Conservation (phyloP, 441 rosid species). For the Euphorbia schlechtendalii region DNA sequence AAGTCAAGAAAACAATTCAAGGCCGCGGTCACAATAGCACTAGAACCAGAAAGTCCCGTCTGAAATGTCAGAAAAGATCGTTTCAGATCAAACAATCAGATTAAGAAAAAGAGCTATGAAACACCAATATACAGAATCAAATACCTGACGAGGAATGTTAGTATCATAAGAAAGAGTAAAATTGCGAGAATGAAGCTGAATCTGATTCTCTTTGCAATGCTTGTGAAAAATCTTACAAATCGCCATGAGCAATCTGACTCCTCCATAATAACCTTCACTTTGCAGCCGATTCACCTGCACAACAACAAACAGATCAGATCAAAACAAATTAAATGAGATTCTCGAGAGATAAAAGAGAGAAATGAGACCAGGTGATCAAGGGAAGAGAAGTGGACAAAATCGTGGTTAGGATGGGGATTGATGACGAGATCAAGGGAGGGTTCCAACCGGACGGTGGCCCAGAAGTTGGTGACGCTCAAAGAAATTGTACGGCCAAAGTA, state of each 20-base stretch:
- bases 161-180: slow-evolving; percentile 78
- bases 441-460: slow-evolving; percentile 61
- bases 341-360: not conserved
- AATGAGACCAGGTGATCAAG: slow-evolving; percentile 53
- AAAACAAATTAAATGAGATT: not conserved
- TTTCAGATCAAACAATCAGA: not conserved
- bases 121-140: not conserved
- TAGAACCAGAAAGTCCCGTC: slow-evolving; percentile 95
- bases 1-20: slow-evolving; percentile 80
- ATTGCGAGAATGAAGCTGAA: slow-evolving; percentile 45
- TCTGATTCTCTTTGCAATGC: slow-evolving; percentile 52
- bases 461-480: slow-evolving; percentile 64
- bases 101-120: too few species aligned
- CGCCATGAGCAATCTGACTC: slow-evolving; percentile 89
- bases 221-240: slow-evolving; percentile 59
- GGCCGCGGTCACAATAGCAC: slow-evolving; percentile 89
- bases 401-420: slow-evolving; percentile 73
- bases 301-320: not conserved
- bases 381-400: slow-evolving; percentile 64
- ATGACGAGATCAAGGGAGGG: slow-evolving; percentile 58
- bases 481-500: slow-evolving; percentile 77
- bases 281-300: slow-evolving; percentile 54
- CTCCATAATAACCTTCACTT: slow-evolving; percentile 88
- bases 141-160: slow-evolving; percentile 94
- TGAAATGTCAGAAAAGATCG: slow-evolving; percentile 30